Evolutionary conservation across 169 alveolate genomes (phyloP).

Genomic region (Hepatocystis sp.): DNA sequence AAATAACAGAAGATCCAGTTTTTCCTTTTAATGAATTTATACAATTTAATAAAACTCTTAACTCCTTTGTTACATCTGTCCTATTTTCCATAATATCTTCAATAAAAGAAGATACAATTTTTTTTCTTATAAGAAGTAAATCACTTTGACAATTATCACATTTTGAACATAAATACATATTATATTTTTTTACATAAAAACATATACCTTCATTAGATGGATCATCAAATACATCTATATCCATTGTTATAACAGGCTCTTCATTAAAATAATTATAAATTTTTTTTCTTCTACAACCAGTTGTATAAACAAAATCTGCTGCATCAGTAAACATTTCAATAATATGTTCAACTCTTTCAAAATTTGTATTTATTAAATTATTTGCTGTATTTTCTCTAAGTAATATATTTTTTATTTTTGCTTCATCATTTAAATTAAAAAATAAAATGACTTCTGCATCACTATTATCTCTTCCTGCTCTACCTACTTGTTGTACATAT

Average conservation of each 20-base stretch:
- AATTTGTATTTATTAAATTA: slow-evolving; percentile 34
- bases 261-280: slow-evolving; percentile 72
- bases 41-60: slow-evolving; percentile 28
- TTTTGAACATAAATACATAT: slow-evolving; percentile 30
- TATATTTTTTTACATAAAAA: slow-evolving; percentile 43
- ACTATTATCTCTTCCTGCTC: slow-evolving; percentile 94
- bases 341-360: slow-evolving; percentile 66
- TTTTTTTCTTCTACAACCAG: slow-evolving; percentile 61
- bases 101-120: too few relatives aligned
- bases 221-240: slow-evolving; percentile 26
- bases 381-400: slow-evolving; percentile 60
- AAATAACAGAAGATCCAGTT: slow-evolving; percentile 50
- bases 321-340: slow-evolving; percentile 59
- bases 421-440: slow-evolving; percentile 65
- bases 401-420: slow-evolving; percentile 33
- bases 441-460: slow-evolving; percentile 63
- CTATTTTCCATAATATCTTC: not conserved
- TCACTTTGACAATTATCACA: slow-evolving; percentile 44
- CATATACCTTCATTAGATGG: slow-evolving; percentile 34
- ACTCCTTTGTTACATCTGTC: slow-evolving; percentile 27
- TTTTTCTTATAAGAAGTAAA: slow-evolving; percentile 7
- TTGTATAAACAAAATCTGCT: slow-evolving; percentile 60
- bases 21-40: slow-evolving; percentile 53
- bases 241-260: slow-evolving; percentile 5
- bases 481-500: slow-evolving; percentile 98